Conservation (phyloP, 2,329 filamentous ascomycete species). For the Cladosporium halotolerans region DNA sequence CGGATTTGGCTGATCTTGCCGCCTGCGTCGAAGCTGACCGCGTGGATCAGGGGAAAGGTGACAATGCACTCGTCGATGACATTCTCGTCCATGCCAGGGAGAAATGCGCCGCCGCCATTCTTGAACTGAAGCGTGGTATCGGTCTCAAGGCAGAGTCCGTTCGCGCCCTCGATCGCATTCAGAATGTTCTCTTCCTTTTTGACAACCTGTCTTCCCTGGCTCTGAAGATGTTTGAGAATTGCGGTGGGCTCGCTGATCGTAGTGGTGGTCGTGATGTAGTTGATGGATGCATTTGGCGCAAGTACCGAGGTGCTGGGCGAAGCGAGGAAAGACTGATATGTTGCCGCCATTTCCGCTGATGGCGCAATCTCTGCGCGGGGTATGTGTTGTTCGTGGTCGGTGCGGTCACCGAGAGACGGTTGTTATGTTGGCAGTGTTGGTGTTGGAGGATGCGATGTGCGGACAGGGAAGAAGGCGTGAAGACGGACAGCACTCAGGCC, state of each 20-base stretch:
- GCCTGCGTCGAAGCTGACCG: slow-evolving; percentile 72
- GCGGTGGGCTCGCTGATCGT: slow-evolving; percentile 63
- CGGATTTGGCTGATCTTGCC: slow-evolving; percentile 82
- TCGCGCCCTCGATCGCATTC: slow-evolving; percentile 63
- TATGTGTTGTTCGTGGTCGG: not conserved
- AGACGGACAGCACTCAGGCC: not conserved
- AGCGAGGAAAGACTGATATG: slow-evolving; percentile 42
- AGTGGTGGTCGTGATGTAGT: slow-evolving; percentile 87
- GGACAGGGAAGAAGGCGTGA: not conserved
- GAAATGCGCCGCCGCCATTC: slow-evolving; percentile 73
- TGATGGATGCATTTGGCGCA: slow-evolving; percentile 43
- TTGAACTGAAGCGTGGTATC: slow-evolving; percentile 79
- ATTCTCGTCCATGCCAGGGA: slow-evolving; percentile 88
- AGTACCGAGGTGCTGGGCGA: slow-evolving; percentile 38
- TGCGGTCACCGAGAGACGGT: too few relatives aligned
- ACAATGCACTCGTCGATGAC: slow-evolving; percentile 79
- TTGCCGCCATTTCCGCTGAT: slow-evolving; percentile 31
- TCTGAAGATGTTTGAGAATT: slow-evolving; percentile 75
- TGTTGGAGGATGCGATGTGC: not conserved
- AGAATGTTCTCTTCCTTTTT: slow-evolving; percentile 78
- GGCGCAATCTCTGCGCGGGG: slow-evolving; percentile 10
- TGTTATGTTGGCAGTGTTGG: not conserved
- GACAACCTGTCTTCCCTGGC: slow-evolving; percentile 66
- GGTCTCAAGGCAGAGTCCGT: slow-evolving; percentile 67
- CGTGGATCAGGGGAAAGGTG: slow-evolving; percentile 78